Conservation (phyloP, 2,329 filamentous ascomycete genomes). For the Arthrobotrys entomopaga region DNA sequence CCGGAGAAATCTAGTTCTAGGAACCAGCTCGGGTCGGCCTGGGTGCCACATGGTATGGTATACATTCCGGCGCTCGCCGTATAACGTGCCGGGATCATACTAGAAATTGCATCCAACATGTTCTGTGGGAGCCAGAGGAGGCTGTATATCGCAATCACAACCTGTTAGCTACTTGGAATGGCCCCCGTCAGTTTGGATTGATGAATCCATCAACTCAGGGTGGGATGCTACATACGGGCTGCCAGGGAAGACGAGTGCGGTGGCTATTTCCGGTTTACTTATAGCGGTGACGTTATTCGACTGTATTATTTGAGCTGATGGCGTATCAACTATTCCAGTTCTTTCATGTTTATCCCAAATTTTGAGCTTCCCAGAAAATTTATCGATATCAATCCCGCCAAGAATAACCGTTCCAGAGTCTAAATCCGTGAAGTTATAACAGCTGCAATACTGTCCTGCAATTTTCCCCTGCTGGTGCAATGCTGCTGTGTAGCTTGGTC, state of each 20-base stretch:
- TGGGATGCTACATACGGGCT: neutral
- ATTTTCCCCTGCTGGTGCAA: constrained; percentile 30
- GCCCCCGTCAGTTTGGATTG: neutral
- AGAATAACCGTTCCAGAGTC: constrained; percentile 22
- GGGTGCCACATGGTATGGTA: constrained; percentile 23
- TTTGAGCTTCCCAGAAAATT: constrained; percentile 25
- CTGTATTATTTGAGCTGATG: constrained; percentile 4
- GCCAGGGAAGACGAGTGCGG: neutral
- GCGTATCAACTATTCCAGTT: constrained; percentile 7
- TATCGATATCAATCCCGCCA: constrained; percentile 30
- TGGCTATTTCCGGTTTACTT: neutral
- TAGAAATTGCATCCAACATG: constrained; percentile 9
- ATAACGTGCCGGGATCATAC: neutral
- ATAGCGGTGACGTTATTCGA: constrained; percentile 13
- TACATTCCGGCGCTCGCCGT: constrained; percentile 4
- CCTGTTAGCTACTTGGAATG: neutral
- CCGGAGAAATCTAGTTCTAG: constrained; percentile 18
- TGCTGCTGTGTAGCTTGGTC: constrained; percentile 17
- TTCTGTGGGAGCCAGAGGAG: constrained; percentile 25
- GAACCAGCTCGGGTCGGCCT: neutral
- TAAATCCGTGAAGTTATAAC: constrained; percentile 21
- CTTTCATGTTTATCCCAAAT: constrained; percentile 19
- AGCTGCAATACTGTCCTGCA: constrained; percentile 21
- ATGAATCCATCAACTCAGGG: neutral
- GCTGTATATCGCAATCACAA: neutral